A percentile compares a stretch with the other conserved stretches of the same genome.
Conservation (phyloP, 495 filamentous ascomycete genomes). For the Penicillium egyptiacum region DNA sequence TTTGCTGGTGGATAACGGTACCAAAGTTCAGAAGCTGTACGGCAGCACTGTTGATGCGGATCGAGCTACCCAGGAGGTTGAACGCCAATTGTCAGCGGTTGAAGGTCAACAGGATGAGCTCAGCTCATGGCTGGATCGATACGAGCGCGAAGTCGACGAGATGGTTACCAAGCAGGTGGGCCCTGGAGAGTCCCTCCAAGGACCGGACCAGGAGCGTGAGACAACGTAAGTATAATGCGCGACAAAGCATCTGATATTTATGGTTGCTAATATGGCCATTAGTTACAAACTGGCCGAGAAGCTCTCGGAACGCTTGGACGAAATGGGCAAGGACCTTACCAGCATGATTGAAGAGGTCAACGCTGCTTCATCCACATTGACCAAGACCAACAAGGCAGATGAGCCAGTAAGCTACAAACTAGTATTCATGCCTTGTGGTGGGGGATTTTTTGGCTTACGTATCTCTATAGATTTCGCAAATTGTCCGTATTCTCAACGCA, state of each 20-base stretch:
- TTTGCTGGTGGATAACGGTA: constrained; percentile 83
- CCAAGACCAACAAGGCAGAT: constrained; percentile 83
- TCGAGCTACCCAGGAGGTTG: constrained; percentile 83
- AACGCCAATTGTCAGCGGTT: constrained; percentile 81
- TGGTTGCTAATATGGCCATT: constrained; percentile 19
- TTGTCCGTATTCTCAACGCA: constrained; percentile 89
- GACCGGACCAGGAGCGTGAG: constrained; percentile 92
- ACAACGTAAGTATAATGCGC: constrained; percentile 58
- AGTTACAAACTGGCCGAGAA: constrained; percentile 88
- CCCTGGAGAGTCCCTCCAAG: constrained; percentile 68
- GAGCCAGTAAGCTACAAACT: constrained; percentile 71
- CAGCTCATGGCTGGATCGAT: constrained; percentile 76
- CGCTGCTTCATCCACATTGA: constrained; percentile 74
- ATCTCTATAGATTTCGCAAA: constrained; percentile 72
- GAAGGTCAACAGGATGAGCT: constrained; percentile 92
- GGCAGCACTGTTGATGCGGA: constrained; percentile 86
- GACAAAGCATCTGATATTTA: not conserved
- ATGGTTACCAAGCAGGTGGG: constrained; percentile 73
- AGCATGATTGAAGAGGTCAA: constrained; percentile 99
- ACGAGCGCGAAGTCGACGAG: constrained; percentile 84
- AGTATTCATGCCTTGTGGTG: not conserved
- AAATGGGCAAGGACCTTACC: constrained; percentile 85
- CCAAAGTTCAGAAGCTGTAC: constrained; percentile 89
- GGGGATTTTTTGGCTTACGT: constrained; percentile 8
- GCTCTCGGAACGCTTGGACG: constrained; percentile 79